A percentile compares a stretch with the other conserved stretches of the same genome.
Evolutionary conservation across 2,329 filamentous ascomycete genomes (phyloP).

Genomic region (Fusarium guadeloupense): DNA sequence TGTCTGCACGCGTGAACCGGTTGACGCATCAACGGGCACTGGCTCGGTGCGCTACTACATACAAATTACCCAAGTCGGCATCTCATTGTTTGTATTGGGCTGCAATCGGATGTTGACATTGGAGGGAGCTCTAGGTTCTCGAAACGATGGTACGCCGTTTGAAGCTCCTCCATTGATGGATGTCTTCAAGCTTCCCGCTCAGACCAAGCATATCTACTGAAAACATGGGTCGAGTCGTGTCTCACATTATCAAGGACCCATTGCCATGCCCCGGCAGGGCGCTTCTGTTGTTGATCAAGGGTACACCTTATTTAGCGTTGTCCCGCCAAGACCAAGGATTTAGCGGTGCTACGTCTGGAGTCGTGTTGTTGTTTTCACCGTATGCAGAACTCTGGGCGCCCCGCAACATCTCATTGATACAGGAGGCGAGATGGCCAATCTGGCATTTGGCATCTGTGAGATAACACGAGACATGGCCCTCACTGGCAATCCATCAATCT

Average conservation of each 20-base stretch:
- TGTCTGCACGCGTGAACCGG: conserved; percentile 20
- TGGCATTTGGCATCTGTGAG: conserved; percentile 17
- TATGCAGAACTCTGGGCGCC: conserved; percentile 2
- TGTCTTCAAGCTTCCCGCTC: conserved; percentile 23
- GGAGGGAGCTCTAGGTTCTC: conserved; percentile 12
- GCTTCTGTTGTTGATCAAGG: too few species aligned
- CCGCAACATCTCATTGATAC: conserved; percentile 25
- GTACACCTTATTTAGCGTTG: conserved; percentile 33
- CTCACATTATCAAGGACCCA: conserved; percentile 23
- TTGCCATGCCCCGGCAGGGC: conserved; percentile 7
- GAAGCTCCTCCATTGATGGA: conserved; percentile 31
- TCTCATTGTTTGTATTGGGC: conserved; percentile 8
- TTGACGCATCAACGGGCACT: conserved; percentile 37
- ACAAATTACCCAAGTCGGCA: background rate
- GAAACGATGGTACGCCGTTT: conserved; percentile 36
- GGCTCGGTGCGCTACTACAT: conserved; percentile 2
- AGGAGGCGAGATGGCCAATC: conserved; percentile 30
- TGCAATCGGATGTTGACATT: conserved; percentile 18
- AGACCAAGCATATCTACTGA: conserved; percentile 17
- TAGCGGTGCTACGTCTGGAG: conserved; percentile 12
- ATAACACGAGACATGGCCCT: too few species aligned
- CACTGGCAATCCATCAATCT: too few species aligned
- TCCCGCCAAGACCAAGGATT: conserved; percentile 32
- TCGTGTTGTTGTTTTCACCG: conserved; percentile 26
- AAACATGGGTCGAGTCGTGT: conserved; percentile 24